Conservation (phyloP, 371 early-diverging fungal genomes). For the Funneliformis caledonium region DNA sequence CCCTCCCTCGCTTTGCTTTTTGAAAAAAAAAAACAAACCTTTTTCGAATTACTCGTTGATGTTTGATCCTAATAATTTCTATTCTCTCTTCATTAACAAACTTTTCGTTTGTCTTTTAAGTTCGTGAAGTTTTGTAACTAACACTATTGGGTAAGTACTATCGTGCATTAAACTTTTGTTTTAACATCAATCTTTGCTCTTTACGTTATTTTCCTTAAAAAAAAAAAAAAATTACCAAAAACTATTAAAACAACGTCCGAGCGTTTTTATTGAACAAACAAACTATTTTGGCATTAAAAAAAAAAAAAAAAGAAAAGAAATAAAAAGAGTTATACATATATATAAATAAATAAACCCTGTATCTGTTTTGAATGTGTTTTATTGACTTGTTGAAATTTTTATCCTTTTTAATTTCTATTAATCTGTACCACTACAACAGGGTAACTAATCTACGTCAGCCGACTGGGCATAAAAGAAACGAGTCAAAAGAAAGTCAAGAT, state of each 20-base stretch:
- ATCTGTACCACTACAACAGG: not conserved
- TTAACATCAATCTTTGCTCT: not conserved
- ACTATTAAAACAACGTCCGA: not conserved
- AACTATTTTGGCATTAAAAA: not conserved
- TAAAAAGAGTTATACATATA: not conserved
- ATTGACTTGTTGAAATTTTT: not conserved
- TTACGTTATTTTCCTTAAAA: not conserved
- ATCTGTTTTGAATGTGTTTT: too few species aligned
- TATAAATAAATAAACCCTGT: not conserved
- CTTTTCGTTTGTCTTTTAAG: not conserved
- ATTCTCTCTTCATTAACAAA: not conserved
- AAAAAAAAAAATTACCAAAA: not conserved
- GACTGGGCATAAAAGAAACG: conserved; percentile 1
- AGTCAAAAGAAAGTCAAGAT: not conserved
- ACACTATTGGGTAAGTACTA: not conserved
- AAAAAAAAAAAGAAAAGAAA: not conserved
- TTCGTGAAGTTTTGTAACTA: not conserved
- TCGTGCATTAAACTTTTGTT: not conserved
- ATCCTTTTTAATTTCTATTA: not conserved
- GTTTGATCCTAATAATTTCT: not conserved
- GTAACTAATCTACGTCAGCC: not conserved
- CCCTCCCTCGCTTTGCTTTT: not conserved
- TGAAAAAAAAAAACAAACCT: conserved; percentile 3
- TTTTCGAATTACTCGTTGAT: not conserved
- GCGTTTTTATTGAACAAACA: too few species aligned